phyloP scores from a whole-genome alignment of 2,329 filamentous ascomycete species.

The Pseudocercospora crystallina region DNA sequence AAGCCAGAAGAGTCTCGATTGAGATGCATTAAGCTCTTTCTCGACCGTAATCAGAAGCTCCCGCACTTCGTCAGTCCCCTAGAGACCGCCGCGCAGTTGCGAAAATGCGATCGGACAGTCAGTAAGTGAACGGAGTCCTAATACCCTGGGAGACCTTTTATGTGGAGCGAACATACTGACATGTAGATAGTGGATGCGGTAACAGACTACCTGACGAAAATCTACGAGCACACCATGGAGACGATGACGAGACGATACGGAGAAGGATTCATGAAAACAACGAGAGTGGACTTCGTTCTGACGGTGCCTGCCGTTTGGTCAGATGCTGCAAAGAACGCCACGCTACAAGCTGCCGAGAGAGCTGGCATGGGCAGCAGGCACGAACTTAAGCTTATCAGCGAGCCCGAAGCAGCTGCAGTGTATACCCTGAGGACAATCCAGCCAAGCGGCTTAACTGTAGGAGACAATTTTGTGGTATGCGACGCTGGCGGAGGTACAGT shows the following conservation, averaged over 20 bases:
- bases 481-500: constrained; percentile 61
- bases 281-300: constrained; percentile 74
- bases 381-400: constrained; percentile 75
- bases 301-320: constrained; percentile 84
- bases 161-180: constrained; percentile 63
- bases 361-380: constrained; percentile 73
- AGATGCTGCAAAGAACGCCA: constrained; percentile 81
- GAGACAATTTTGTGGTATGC: constrained; percentile 60
- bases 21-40: constrained; percentile 80
- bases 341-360: constrained; percentile 71
- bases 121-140: too few relatives aligned
- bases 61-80: constrained; percentile 77
- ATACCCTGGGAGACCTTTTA: too few relatives aligned
- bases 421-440: constrained; percentile 79
- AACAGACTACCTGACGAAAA: constrained; percentile 74
- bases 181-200: constrained; percentile 63
- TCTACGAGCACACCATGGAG: constrained; percentile 77
- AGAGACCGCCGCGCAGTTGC: constrained; percentile 74
- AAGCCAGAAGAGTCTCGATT: constrained; percentile 73
- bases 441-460: constrained; percentile 69
- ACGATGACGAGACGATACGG: constrained; percentile 72
- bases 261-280: constrained; percentile 74
- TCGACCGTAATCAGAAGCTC: constrained; percentile 76
- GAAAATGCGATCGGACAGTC: constrained; percentile 62
- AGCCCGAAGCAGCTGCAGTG: constrained; percentile 76